Percentiles rank a stretch among this genome's conserved stretches.
These are phyloP conservation scores for Cocos nucifera DNA, from an alignment of 176 grass and related monocot species.

Conservation along the genomic window DNA sequence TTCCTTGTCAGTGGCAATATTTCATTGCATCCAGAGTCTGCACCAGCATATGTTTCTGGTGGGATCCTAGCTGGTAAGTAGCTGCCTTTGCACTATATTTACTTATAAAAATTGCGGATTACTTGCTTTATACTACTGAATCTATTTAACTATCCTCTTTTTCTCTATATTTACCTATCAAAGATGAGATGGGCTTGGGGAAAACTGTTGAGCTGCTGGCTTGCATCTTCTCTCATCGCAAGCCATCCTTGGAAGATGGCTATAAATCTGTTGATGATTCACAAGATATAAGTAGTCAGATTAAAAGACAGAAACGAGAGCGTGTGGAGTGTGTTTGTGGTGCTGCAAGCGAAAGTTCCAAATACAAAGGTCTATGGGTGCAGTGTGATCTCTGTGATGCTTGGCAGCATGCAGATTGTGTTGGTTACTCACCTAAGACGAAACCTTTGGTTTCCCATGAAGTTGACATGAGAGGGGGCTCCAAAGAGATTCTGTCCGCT, in stretches of 20 bases:
- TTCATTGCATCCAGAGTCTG: slow-evolving; percentile 54
- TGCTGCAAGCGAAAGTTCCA: slow-evolving; percentile 75
- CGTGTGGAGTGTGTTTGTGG: slow-evolving; percentile 94
- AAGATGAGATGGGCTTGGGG: slow-evolving; percentile 98
- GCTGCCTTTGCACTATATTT: neutral
- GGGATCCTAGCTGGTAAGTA: slow-evolving; percentile 84
- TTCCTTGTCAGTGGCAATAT: slow-evolving; percentile 57
- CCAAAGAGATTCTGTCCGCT: slow-evolving; percentile 24
- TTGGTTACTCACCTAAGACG: slow-evolving; percentile 58
- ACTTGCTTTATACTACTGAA: slow-evolving; percentile 3
- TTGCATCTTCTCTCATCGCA: slow-evolving; percentile 76
- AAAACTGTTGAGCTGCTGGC: slow-evolving; percentile 92
- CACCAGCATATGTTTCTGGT: slow-evolving; percentile 52
- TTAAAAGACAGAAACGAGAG: slow-evolving; percentile 79
- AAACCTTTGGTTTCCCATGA: slow-evolving; percentile 29
- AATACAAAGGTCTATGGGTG: slow-evolving; percentile 72
- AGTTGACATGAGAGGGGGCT: slow-evolving; percentile 23
- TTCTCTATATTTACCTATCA: slow-evolving; percentile 27
- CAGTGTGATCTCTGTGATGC: slow-evolving; percentile 92
- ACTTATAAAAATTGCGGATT: neutral
- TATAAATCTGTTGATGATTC: slow-evolving; percentile 17
- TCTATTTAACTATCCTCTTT: neutral
- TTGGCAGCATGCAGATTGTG: slow-evolving; percentile 92
- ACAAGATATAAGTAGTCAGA: slow-evolving; percentile 11
- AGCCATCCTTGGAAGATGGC: slow-evolving; percentile 23